These are phyloP conservation scores for Astragalus membranaceus DNA, from an alignment of 306 rosid species.

Conservation along the genomic window DNA sequence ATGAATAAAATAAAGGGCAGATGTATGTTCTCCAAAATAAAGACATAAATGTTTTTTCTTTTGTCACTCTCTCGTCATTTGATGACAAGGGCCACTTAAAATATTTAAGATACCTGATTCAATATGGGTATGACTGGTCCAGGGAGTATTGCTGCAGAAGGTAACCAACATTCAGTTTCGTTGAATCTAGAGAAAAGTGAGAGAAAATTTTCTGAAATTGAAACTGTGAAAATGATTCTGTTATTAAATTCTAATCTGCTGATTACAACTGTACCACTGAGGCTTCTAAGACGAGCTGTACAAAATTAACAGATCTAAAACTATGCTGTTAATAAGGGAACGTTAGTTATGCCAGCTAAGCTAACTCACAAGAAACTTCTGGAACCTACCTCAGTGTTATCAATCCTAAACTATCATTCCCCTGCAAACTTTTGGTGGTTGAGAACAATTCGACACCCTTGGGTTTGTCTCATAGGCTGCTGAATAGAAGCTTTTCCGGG, in stretches of 20 bases:
- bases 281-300: neutral
- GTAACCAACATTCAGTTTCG: constrained; percentile 41
- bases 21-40: neutral
- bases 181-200: neutral
- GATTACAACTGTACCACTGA: neutral
- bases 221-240: neutral
- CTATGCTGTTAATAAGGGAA: neutral
- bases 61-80: neutral
- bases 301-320: neutral
- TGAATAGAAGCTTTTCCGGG: neutral
- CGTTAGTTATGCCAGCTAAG: neutral
- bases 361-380: neutral
- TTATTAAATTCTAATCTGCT: neutral
- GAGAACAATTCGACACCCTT: neutral
- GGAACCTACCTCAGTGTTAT: neutral
- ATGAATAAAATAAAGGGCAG: neutral
- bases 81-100: constrained; percentile 16
- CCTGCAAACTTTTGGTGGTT: neutral
- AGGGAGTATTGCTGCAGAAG: constrained; percentile 85
- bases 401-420: neutral
- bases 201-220: neutral
- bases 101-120: constrained; percentile 63
- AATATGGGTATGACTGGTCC: constrained; percentile 94
- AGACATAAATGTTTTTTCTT: constrained; percentile 10
- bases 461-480: neutral